Percentiles rank a stretch among this genome's conserved stretches.
Conservation (phyloP, 352 stramenopile species). For the Phytophthora litchii region DNA sequence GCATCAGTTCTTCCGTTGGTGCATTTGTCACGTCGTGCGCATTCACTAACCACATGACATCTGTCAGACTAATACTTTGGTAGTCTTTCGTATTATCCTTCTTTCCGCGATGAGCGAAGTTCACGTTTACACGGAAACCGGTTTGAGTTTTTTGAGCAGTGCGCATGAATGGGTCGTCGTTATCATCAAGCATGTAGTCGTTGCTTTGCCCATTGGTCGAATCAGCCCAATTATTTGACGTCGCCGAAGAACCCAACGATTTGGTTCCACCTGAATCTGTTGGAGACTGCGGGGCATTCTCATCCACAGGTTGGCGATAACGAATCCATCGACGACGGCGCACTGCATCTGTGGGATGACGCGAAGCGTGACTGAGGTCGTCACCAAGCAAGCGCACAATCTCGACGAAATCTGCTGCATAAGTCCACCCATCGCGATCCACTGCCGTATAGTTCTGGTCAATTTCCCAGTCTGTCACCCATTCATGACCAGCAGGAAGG, state of each 20-base stretch:
- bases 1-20: slow-evolving; percentile 84
- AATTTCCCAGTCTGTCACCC: slow-evolving; percentile 85
- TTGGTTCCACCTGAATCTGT: slow-evolving; percentile 49
- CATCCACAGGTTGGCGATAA: slow-evolving; percentile 61
- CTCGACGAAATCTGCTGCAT: slow-evolving; percentile 82
- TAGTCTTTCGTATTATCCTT: slow-evolving; percentile 92
- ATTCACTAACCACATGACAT: slow-evolving; percentile 88
- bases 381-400: slow-evolving; percentile 77
- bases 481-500: slow-evolving; percentile 75
- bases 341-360: slow-evolving; percentile 79
- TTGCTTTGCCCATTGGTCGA: slow-evolving; percentile 37
- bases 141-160: slow-evolving; percentile 88
- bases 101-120: slow-evolving; percentile 77
- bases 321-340: slow-evolving; percentile 83
- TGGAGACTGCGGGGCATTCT: slow-evolving; percentile 53
- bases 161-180: slow-evolving; percentile 87
- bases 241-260: slow-evolving; percentile 45
- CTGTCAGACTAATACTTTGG: slow-evolving; percentile 81
- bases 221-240: slow-evolving; percentile 61
- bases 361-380: slow-evolving; percentile 83
- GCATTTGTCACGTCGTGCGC: slow-evolving; percentile 72
- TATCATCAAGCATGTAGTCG: slow-evolving; percentile 56
- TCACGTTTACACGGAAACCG: slow-evolving; percentile 86
- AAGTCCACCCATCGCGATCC: slow-evolving; percentile 85
- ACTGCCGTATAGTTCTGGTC: slow-evolving; percentile 82